Conservation (phyloP, 192 early-diverging fungal species). For the Neocallimastix lanati region DNA sequence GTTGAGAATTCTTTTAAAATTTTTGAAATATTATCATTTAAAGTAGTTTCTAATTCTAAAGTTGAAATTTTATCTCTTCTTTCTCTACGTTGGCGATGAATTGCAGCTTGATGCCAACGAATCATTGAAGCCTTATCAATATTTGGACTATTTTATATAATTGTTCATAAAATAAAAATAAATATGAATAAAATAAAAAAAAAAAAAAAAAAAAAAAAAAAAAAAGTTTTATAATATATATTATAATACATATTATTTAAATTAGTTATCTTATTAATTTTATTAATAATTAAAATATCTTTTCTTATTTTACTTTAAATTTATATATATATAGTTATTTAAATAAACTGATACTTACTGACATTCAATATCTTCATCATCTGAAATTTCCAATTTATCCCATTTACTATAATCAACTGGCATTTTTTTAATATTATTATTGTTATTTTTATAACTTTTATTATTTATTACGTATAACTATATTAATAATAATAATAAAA, state of each 20-base stretch:
- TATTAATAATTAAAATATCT: background rate
- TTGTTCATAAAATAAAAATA: too few relatives aligned
- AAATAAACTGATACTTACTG: slow-evolving; percentile 7
- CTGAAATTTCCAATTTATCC: slow-evolving; percentile 88
- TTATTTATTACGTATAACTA: too few relatives aligned
- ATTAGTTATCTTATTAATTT: background rate
- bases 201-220: too few relatives aligned
- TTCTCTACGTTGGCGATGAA: slow-evolving; percentile 68
- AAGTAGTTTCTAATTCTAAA: slow-evolving; percentile 5
- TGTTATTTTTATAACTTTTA: too few relatives aligned
- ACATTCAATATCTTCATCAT: slow-evolving; percentile 89
- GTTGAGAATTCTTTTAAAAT: slow-evolving; percentile 6
- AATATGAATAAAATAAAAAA: too few relatives aligned
- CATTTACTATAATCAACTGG: slow-evolving; percentile 77
- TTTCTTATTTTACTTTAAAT: too few relatives aligned
- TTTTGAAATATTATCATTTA: background rate
- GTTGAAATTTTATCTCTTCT: slow-evolving; percentile 42
- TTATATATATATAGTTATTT: too few relatives aligned
- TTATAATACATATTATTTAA: too few relatives aligned
- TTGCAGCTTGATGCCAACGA: slow-evolving; percentile 73
- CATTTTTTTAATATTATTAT: background rate
- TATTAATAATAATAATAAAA: too few relatives aligned
- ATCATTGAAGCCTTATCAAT: slow-evolving; percentile 80
- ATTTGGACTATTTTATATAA: slow-evolving; percentile 38
- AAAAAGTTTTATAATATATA: too few relatives aligned